Evolutionary conservation across 2,329 filamentous ascomycete species (phyloP), one percentile per base, ranked within the genome.

Genomic region (Mycosphaerella sp.): DNA sequence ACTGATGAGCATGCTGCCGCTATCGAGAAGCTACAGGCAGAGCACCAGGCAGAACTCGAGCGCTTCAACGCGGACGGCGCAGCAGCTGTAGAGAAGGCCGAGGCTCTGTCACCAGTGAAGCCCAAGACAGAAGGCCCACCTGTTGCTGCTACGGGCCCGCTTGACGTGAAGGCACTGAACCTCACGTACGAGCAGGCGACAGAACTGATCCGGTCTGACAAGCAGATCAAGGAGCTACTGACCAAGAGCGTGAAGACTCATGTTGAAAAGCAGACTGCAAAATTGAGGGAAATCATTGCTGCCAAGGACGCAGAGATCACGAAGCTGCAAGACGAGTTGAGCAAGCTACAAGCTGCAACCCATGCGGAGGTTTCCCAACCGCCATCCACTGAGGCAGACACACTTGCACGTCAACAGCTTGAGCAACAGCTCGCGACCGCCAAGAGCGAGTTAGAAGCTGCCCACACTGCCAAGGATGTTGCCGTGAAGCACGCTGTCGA

Each of bases 201-300:
- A 51, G 70, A 77, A 10, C 69, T 81, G 25, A 65, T 80, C 21
- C 62, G 71, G 12, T 75, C 71, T 44, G 79, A 80, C 57, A 63
- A 72, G 40, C 70, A 70, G 0, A 70, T 80, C 44, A 73, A 72
- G 41, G 66, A 58, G 2, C 78, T 81, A 43, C 59, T 82, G 14
- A 66, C 65, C 14, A 79, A 75, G 50, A 87, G 88, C 60, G 79
- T 82, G 40, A 78, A 77, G 46, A 70, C 61, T 32, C 66, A 70
- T 45, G 57, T 79, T 21, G 63, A 64, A 10, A 72, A 70, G 42
- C 68, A 73, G 53, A 67, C 66, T 10, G 61, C 69, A 46, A 67
- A 68, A 50, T 55, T 71, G 16, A 68, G 67, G 51, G 55, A 64
- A 13, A 60, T 65, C n/a, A 60, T 66, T 39, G 52, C 49, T 4